Conservation (phyloP, 148 eudicot species). For the Vaccinium corymbosum region DNA sequence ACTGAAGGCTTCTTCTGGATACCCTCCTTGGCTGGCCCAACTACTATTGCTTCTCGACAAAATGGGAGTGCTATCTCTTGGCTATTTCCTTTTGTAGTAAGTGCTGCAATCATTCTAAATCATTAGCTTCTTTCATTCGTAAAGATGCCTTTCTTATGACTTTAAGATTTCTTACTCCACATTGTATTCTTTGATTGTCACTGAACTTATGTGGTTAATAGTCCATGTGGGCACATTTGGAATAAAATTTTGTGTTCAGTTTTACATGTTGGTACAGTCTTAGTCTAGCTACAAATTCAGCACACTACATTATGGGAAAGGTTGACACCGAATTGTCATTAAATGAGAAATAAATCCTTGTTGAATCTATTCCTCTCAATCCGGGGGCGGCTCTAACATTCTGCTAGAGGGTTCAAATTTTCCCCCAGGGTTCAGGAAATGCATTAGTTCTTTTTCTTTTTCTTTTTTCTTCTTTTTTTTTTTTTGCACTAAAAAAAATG, state of each 20-base stretch:
- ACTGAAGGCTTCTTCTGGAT: conserved; percentile 98
- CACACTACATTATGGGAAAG: background rate
- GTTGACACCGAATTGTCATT: background rate
- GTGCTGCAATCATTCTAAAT: conserved; percentile 19
- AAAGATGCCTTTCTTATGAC: background rate
- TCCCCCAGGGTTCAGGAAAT: background rate
- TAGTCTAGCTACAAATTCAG: background rate
- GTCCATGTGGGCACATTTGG: background rate
- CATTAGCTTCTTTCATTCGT: background rate
- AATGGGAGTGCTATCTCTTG: conserved; percentile 92
- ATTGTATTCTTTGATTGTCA: background rate
- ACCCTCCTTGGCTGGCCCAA: conserved; percentile 97
- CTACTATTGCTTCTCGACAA: conserved; percentile 80
- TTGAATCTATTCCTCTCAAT: background rate
- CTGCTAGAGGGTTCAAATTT: background rate
- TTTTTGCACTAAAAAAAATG: background rate
- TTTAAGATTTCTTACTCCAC: background rate
- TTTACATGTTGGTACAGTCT: background rate
- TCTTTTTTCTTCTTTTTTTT: background rate
- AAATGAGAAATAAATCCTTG: background rate
- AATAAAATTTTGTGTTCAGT: background rate
- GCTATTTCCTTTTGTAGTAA: conserved; percentile 94
- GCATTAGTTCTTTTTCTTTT: background rate
- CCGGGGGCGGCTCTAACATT: background rate
- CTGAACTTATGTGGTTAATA: background rate